Evolutionary conservation across 2,329 filamentous ascomycete species (phyloP), one percentile per base, ranked within the genome.

Genomic region (Fusarium sp.): DNA sequence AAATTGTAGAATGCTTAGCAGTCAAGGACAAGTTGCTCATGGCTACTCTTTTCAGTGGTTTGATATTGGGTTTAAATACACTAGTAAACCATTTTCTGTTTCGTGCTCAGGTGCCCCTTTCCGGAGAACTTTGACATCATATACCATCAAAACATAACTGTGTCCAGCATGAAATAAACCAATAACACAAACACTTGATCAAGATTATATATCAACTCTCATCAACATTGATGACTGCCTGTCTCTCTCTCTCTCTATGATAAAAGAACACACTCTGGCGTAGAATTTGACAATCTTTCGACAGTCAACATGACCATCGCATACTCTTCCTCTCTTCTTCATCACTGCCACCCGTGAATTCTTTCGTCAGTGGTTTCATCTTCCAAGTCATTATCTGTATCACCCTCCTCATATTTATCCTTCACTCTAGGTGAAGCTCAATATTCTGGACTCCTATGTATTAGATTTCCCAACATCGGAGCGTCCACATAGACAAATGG

Each of bases 31-130:
- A 23, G 10, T 33, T 23, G 3, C 8, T 33, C 10, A 23, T 19
- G 16, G 9, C 8, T 12, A 4, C 4, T 9, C 2, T 32, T 33
- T 3, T 23, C 11, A 33, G 2, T 2, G 3, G 5, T 13, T 12
- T 5, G 8, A 18, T 9, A 8, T 19, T 6, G 10, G 11, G 15
- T 5, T 5, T 13, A 18, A 3, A 19, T 32, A 13, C 10, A 18
- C 16, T 33, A 7, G 21, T 18, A 23, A 33, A 9, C 10, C 7
- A 16, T 23, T 23, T 33, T 23, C 21, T 50, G 5, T 13, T 50
- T n/a, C 8, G 16, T 50, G 30, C 10, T 23, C 15, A 13, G 16
- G 5, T 47, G 9, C 44, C 6, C 25, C 12, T 21, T 16, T 47
- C 44, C 25, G 25, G 19, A 21, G 18, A 47, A 7, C 44, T 47